Conservation (phyloP, 73 alveolate genomes). For the Paramecium octaurelia region DNA sequence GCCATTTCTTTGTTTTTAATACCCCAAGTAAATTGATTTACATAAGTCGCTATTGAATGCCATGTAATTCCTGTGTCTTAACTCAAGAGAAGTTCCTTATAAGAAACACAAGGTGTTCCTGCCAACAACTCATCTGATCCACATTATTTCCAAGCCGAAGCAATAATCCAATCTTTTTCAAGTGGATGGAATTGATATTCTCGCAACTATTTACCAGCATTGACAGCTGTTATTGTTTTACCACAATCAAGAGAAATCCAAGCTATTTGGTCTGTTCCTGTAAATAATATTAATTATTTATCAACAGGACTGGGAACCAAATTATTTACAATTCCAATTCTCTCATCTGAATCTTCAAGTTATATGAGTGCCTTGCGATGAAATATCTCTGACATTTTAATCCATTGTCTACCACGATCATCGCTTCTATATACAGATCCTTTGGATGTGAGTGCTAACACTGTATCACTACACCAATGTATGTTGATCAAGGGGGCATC, state of each 20-base stretch:
- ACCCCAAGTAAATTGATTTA: conserved; percentile 92
- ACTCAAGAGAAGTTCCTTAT: conserved; percentile 71
- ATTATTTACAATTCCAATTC: conserved; percentile 65
- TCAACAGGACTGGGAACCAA: conserved; percentile 74
- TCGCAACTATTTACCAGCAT: conserved; percentile 74
- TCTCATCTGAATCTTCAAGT: conserved; percentile 59
- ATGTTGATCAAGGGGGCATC: conserved; percentile 66
- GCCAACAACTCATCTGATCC: background rate
- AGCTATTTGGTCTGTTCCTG: conserved; percentile 77
- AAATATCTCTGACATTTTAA: conserved; percentile 51
- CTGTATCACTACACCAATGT: conserved; percentile 82
- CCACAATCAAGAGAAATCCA: conserved; percentile 89
- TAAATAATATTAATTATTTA: conserved; percentile 66
- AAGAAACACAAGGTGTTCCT: conserved; percentile 47
- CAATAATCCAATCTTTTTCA: conserved; percentile 79
- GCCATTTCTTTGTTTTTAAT: conserved; percentile 64
- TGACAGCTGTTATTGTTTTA: conserved; percentile 66
- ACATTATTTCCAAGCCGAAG: conserved; percentile 84
- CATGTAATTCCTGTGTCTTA: conserved; percentile 75
- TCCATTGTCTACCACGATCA: conserved; percentile 85
- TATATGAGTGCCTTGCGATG: conserved; percentile 48
- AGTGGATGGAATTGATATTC: conserved; percentile 87
- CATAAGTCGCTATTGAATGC: conserved; percentile 75
- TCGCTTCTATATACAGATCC: conserved; percentile 76
- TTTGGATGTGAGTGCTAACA: conserved; percentile 73